Base-by-base conservation (phyloP, 495 filamentous ascomycete species). In the Tuber microsphaerosporum region DNA sequence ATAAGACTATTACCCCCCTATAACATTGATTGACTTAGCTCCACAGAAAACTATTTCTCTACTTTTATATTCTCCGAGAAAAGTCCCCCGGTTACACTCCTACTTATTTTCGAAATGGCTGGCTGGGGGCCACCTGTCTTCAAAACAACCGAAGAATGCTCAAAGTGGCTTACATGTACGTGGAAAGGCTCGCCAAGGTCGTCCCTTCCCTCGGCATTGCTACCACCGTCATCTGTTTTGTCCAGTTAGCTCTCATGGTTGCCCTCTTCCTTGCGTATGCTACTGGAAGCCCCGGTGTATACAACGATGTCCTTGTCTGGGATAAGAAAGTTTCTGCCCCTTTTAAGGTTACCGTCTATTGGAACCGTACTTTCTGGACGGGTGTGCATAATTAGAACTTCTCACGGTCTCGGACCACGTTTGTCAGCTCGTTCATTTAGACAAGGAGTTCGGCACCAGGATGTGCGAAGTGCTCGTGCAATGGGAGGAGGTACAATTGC, bases 281-380 rank as follows among this genome's bases (percentile, higher is more conserved):
- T 26, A 73, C 75, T n/a, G 69, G 75, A 22, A 75, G 77, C 48
- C 77, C 77, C 22, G 72, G 61, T 16, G 76, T 79, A 42, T 79
- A 78, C 22, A 73, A 79, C n/a, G 77, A 78, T 17, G 73, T 79
- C 16, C 75, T 79, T 65, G 34, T 79, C 56, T 79, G 77, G 77
- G 61, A 74, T 45, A 75, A 75, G 26, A 61, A 79, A 12, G 44
- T 71, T 26, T 74, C n/a, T 17, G n/a, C 72, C 76, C 17, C 77
- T 76, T 56, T 75, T 75, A 65, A 72, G 16, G 76, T 79, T 45
- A 78, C 77, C 31, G 73, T 79, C 39, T 78, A 79, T 34, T 75
- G 77, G 8, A 79, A 78, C 56, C 26, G 75, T 61, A 79, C 72
- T 22, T 78, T 72, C 17, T 79, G 70, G 76, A 46, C 70, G 71